Evolutionary conservation across 2,329 filamentous ascomycete species (phyloP).

Genomic region (Aspergillus bombycis): DNA sequence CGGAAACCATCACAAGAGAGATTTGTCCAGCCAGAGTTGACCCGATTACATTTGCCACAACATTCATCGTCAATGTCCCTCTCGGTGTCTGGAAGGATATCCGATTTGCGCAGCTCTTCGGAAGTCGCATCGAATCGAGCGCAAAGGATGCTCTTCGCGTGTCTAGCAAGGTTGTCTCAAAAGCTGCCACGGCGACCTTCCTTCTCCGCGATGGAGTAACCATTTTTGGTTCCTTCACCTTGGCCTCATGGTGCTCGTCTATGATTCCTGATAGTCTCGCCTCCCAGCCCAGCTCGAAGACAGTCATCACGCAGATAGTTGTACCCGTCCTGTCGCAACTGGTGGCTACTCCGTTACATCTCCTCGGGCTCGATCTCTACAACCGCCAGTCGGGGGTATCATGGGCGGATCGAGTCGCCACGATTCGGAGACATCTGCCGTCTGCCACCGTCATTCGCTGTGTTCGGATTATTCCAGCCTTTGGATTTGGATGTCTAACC

Average conservation of each 20-base stretch:
- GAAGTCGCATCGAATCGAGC: constrained; percentile 31
- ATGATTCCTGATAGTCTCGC: constrained; percentile 28
- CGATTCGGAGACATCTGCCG: constrained; percentile 70
- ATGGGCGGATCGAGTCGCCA: constrained; percentile 56
- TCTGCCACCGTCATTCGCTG: constrained; percentile 71
- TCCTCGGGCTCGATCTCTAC: constrained; percentile 75
- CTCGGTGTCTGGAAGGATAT: constrained; percentile 36
- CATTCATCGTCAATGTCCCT: constrained; percentile 35
- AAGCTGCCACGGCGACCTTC: constrained; percentile 60
- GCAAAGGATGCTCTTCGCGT: neutral
- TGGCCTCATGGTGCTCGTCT: constrained; percentile 26
- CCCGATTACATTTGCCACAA: constrained; percentile 66
- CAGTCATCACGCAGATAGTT: constrained; percentile 65
- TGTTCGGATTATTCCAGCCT: constrained; percentile 80
- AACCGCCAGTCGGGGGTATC: neutral
- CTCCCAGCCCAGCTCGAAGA: constrained; percentile 25
- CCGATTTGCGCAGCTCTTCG: constrained; percentile 67
- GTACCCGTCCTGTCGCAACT: constrained; percentile 78
- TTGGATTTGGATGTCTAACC: constrained; percentile 81
- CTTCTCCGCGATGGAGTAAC: constrained; percentile 79
- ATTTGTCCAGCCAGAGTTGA: constrained; percentile 55
- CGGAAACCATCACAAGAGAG: constrained; percentile 74
- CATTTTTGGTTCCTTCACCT: constrained; percentile 62
- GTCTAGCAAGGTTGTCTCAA: constrained; percentile 9
- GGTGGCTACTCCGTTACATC: constrained; percentile 77